Percentiles rank a stretch among this genome's conserved stretches.
Conservation (phyloP, 352 stramenopile species). For the Globisporangium echinulatum region DNA sequence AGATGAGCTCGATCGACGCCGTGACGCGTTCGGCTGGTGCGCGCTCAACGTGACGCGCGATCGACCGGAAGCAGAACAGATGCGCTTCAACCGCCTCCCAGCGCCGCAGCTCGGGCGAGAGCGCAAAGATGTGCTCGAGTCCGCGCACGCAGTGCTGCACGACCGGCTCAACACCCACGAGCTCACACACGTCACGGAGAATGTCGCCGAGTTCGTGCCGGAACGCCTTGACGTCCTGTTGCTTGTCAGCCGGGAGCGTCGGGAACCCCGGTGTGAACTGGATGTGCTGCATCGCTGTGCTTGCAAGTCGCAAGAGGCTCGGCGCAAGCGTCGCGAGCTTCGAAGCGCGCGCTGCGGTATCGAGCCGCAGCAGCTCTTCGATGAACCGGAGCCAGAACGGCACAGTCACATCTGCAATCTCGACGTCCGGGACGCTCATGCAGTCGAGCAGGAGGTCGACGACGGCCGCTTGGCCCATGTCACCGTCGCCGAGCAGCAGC, state of each 20-base stretch:
- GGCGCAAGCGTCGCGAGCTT: slow-evolving; percentile 39
- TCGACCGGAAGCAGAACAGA: slow-evolving; percentile 80
- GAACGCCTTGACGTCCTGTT: slow-evolving; percentile 80
- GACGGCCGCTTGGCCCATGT: slow-evolving; percentile 48
- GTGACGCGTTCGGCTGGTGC: slow-evolving; percentile 15
- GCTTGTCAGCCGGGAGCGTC: slow-evolving; percentile 53
- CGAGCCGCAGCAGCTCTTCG: slow-evolving; percentile 30
- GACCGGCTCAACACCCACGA: slow-evolving; percentile 63
- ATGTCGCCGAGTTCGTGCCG: slow-evolving; percentile 77
- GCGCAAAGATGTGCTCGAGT: slow-evolving; percentile 60
- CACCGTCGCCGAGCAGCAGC: slow-evolving; percentile 50
- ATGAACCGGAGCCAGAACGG: slow-evolving; percentile 79
- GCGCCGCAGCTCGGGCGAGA: slow-evolving; percentile 27
- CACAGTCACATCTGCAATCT: slow-evolving; percentile 81
- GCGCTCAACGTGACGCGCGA: slow-evolving; percentile 73
- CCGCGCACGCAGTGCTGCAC: slow-evolving; percentile 74
- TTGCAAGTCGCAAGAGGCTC: slow-evolving; percentile 49
- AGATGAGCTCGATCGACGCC: slow-evolving; percentile 62
- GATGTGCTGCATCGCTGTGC: slow-evolving; percentile 77
- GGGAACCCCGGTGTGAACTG: slow-evolving; percentile 71
- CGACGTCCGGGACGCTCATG: slow-evolving; percentile 72
- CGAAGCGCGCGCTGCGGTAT: slow-evolving; percentile 2
- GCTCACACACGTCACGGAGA: slow-evolving; percentile 67
- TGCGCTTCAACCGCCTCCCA: slow-evolving; percentile 81
- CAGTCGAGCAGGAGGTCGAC: slow-evolving; percentile 86